These are phyloP conservation scores for Hypoxylon perforatum DNA, from an alignment of 495 filamentous ascomycete genomes.

Conservation along the genomic window DNA sequence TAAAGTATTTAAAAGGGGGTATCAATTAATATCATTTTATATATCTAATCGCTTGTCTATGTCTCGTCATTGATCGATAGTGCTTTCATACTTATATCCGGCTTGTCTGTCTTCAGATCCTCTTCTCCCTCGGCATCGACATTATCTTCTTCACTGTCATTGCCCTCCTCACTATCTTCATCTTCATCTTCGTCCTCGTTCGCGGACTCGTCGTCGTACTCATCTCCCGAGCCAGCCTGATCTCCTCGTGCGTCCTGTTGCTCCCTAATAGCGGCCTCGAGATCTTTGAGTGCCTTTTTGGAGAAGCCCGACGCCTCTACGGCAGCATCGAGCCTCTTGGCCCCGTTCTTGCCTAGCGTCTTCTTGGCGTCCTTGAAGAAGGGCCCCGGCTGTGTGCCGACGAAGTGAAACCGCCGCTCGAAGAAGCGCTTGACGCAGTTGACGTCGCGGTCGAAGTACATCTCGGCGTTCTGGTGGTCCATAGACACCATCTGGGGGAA, in stretches of 20 bases:
- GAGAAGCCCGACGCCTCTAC: conserved; percentile 96
- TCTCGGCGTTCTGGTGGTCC: conserved; percentile 89
- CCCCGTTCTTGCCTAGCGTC: conserved; percentile 70
- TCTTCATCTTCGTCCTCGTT: conserved; percentile 43
- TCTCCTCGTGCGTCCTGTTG: conserved; percentile 56
- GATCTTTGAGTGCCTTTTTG: conserved; percentile 92
- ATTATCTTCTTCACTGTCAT: conserved; percentile 17
- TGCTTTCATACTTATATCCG: conserved; percentile 21
- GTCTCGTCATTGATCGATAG: conserved; percentile 34
- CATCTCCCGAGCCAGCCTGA: conserved; percentile 54
- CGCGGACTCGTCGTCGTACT: conserved; percentile 45
- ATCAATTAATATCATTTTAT: conserved; percentile 18
- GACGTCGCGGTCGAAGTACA: conserved; percentile 96
- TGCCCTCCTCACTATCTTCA: conserved; percentile 10
- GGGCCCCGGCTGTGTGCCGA: conserved; percentile 82
- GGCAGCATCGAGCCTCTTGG: conserved; percentile 81
- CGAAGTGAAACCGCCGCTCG: conserved; percentile 86
- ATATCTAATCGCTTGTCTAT: conserved; percentile 13
- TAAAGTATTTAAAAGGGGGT: conserved; percentile 20
- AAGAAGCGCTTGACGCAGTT: conserved; percentile 95
- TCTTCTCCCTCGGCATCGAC: conserved; percentile 5
- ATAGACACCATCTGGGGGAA: conserved; percentile 99
- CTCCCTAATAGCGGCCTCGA: conserved; percentile 87
- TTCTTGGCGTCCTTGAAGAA: conserved; percentile 86
- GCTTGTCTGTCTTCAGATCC: conserved; percentile 13